Base-by-base conservation (phyloP, 306 rosid genomes). In the Vachellia collinsii region DNA sequence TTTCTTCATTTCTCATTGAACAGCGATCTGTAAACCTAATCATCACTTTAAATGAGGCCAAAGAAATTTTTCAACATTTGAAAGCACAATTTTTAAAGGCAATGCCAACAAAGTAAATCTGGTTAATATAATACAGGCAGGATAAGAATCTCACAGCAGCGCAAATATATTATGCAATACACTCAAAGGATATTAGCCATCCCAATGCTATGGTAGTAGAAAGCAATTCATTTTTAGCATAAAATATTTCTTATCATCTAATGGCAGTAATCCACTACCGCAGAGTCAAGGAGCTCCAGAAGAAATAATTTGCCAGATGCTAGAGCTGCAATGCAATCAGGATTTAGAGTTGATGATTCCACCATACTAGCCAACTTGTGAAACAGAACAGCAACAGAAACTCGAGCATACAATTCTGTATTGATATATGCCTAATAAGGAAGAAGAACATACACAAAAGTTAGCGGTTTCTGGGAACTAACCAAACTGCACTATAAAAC, bases 381-480 rank as follows among this genome's bases (percentile, higher is more conserved):
- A 84, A 94, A 94, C 85, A 94, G 74, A 86, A 90, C 94, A 85
- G 99, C 97, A 83, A 93, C 97, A 44, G 97, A 94, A 50, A 92
- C 94, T 11, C 99, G 97, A 85, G 97, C 99, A 82, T 94, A 94
- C 86, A 94, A 86, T 89, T 93, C 99, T 8, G 99, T 92, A 84
- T 94, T 94, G 82, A 94, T 91, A 89, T 91, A 94, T 82, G 84
- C 97, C 98, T 94, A 87, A 69, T 19, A 74, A 82, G 81, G 84
- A 85, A 74, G 73, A 77, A 59, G 70, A 51, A 78, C 72, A 83
- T 79, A 47, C 72, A 74, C n/a, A 79, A 23, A 29, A 38, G 72
- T 77, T 58, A 47, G 74, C 42, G 38, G 62, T 68, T 82, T 67
- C 53, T 44, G 39, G 39, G 76, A 46, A 77, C 39, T 70, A 82